Conservation (phyloP, 129 eudicot genomes). For the Pseudognaphalium luteoalbum region DNA sequence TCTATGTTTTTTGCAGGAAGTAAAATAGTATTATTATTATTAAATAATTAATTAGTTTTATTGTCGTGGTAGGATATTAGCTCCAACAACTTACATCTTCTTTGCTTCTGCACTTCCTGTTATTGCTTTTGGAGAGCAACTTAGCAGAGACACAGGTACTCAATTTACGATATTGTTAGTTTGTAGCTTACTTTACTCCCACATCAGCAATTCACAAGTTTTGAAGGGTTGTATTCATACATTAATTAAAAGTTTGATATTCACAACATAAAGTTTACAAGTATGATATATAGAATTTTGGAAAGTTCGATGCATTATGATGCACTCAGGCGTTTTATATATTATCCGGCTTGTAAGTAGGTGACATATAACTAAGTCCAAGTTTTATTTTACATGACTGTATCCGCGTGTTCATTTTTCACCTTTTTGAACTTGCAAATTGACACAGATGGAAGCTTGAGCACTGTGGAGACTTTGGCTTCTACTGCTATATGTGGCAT, state of each 20-base stretch:
- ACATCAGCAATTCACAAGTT: too few species aligned
- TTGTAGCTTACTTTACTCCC: background rate
- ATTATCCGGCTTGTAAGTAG: too few species aligned
- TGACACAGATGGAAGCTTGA: constrained; percentile 54
- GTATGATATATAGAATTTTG: background rate
- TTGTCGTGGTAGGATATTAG: constrained; percentile 41
- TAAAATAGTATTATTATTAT: too few species aligned
- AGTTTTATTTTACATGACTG: background rate
- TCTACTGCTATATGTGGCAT: constrained; percentile 70
- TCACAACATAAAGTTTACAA: too few species aligned
- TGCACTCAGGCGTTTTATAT: background rate
- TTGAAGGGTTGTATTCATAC: background rate
- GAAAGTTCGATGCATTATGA: background rate
- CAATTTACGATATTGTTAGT: too few species aligned
- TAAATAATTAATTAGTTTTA: too few species aligned
- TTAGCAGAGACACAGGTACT: constrained; percentile 50
- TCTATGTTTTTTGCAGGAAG: background rate
- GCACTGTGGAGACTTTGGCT: constrained; percentile 61
- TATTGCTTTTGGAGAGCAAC: constrained; percentile 57
- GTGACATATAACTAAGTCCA: background rate
- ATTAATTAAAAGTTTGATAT: too few species aligned
- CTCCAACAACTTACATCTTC: constrained; percentile 50
- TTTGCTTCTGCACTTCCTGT: constrained; percentile 61
- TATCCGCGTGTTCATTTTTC: background rate
- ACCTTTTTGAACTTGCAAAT: background rate